phyloP scores from a whole-genome alignment of 495 filamentous ascomycete species.

The Penicillium alfredii region DNA sequence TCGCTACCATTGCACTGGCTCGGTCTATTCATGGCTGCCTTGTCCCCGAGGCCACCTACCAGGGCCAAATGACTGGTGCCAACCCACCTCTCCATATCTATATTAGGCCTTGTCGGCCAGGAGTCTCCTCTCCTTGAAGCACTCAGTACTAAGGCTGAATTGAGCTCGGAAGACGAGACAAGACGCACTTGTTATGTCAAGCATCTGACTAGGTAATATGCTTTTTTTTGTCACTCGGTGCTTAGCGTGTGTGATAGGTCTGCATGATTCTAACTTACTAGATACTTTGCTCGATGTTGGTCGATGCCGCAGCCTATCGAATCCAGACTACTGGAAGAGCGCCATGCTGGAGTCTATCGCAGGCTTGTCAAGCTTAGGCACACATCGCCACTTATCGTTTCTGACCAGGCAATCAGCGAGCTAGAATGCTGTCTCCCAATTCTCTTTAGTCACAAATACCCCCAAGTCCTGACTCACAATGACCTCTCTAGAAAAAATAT shows the following conservation, averaged over 20 bases:
- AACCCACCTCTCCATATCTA: slow-evolving; percentile 26
- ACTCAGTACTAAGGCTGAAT: slow-evolving; percentile 15
- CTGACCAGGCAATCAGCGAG: slow-evolving; percentile 10
- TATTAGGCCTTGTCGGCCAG: slow-evolving; percentile 23
- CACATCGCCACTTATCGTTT: slow-evolving; percentile 9
- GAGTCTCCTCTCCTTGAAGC: slow-evolving; percentile 24
- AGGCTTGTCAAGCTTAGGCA: too few species aligned
- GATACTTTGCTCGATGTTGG: slow-evolving; percentile 27
- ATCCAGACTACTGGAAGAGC: too few species aligned
- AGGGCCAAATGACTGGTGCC: slow-evolving; percentile 19
- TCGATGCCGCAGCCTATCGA: slow-evolving; percentile 15
- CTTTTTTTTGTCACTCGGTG: too few species aligned
- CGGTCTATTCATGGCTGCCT: slow-evolving; percentile 21
- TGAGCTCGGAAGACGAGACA: slow-evolving; percentile 19
- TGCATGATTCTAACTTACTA: too few species aligned
- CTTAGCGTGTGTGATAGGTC: too few species aligned
- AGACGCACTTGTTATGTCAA: slow-evolving; percentile 16
- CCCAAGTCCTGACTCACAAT: slow-evolving; percentile 27
- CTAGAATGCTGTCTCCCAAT: slow-evolving; percentile 17
- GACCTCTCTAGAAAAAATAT: slow-evolving; percentile 29
- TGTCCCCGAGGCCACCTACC: slow-evolving; percentile 19
- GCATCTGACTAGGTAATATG: slow-evolving; percentile 17
- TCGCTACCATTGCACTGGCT: too few species aligned
- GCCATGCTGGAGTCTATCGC: too few species aligned
- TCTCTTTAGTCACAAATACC: slow-evolving; percentile 22